Conservation (phyloP, 2,329 filamentous ascomycete species). For the Parastagonospora avenae region DNA sequence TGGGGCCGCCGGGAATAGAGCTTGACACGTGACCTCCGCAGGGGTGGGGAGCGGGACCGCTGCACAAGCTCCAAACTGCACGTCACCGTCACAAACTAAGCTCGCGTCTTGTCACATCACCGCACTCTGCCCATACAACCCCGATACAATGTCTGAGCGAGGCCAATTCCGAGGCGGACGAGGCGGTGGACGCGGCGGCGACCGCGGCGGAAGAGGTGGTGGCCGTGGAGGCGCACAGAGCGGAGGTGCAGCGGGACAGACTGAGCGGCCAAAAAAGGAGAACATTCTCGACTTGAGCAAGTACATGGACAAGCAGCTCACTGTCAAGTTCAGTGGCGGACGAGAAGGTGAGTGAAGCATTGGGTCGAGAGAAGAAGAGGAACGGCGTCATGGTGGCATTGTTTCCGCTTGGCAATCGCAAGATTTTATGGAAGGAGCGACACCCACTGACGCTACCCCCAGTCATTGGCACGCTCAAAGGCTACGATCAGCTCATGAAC, state of each 20-base stretch:
- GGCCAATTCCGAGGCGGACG: conserved; percentile 56
- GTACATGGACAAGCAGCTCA: conserved; percentile 96
- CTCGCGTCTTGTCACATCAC: conserved; percentile 8
- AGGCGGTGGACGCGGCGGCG: conserved; percentile 34
- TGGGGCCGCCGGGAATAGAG: not conserved
- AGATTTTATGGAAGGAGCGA: conserved; percentile 1
- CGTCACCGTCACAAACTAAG: conserved; percentile 20
- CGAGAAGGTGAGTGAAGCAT: conserved; percentile 70
- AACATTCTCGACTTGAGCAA: conserved; percentile 95
- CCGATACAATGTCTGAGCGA: conserved; percentile 59
- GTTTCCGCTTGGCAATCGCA: too few relatives aligned
- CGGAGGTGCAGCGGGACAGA: conserved; percentile 32
- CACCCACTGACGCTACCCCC: conserved; percentile 14
- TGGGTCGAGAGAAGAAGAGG: too few relatives aligned
- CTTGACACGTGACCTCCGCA: conserved; percentile 11
- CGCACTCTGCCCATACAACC: conserved; percentile 13
- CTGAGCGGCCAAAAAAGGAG: conserved; percentile 91
- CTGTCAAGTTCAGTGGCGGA: conserved; percentile 95
- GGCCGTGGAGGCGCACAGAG: conserved; percentile 47
- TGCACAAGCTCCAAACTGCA: conserved; percentile 16
- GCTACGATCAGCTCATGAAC: conserved; percentile 98
- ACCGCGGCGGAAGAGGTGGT: conserved; percentile 51
- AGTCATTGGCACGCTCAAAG: conserved; percentile 91
- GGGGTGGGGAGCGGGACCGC: conserved; percentile 12
- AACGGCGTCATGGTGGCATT: too few relatives aligned